These are phyloP conservation scores for Ustilago bromivora DNA, from an alignment of 1,284 basidiomycete species.

Conservation along the genomic window DNA sequence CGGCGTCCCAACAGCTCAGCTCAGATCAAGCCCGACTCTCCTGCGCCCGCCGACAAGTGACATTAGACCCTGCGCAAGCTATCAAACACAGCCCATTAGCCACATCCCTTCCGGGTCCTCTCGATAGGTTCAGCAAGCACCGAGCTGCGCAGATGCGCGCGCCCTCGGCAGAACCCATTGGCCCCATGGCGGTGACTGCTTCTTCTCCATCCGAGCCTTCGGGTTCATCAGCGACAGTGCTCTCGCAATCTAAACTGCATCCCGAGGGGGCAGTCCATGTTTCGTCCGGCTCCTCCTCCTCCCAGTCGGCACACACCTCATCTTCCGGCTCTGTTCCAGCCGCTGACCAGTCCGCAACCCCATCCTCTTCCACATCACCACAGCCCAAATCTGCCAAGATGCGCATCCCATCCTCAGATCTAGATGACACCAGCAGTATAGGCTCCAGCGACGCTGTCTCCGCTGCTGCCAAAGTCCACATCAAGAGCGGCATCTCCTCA, in stretches of 20 bases:
- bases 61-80: background rate
- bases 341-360: conserved; percentile 11
- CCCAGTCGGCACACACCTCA: conserved; percentile 27
- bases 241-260: conserved; percentile 8
- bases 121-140: background rate
- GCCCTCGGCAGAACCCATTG: conserved; percentile 4
- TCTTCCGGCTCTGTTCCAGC: conserved; percentile 21
- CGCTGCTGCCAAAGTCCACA: conserved; percentile 39
- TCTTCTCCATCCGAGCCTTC: conserved; percentile 12
- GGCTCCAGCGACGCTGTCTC: conserved; percentile 35
- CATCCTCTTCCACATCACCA: conserved; percentile 25
- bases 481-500: conserved; percentile 50
- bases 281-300: conserved; percentile 38
- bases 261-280: conserved; percentile 15
- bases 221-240: conserved; percentile 12
- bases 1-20: background rate
- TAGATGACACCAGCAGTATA: conserved; percentile 47
- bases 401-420: conserved; percentile 28
- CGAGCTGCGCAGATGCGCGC: conserved; percentile 8
- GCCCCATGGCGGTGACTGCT: conserved; percentile 19
- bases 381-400: conserved; percentile 27
- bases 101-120: background rate
- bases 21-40: background rate
- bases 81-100: background rate
- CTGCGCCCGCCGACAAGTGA: background rate